Evolutionary conservation across 2,329 filamentous ascomycete species (phyloP).

Genomic region (Pyricularia grisea): DNA sequence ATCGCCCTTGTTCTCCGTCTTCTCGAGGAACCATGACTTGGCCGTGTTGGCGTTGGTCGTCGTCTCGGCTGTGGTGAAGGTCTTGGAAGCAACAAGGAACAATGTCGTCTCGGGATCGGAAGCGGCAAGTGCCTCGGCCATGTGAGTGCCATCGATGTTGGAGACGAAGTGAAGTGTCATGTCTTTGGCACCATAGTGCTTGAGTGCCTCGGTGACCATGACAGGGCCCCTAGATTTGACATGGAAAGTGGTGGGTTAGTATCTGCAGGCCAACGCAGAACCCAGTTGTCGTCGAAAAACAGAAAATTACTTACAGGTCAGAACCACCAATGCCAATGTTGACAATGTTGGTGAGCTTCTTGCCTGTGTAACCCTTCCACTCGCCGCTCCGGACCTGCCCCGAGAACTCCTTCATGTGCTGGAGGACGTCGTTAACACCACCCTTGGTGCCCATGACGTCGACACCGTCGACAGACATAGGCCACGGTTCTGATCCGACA

Average conservation of each 20-base stretch:
- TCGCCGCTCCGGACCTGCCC: slow-evolving; percentile 88
- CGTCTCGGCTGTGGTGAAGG: slow-evolving; percentile 97
- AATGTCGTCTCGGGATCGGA: slow-evolving; percentile 97
- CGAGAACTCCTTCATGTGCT: slow-evolving; percentile 98
- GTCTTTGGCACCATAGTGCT: slow-evolving; percentile 80
- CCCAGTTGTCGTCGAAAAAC: neutral
- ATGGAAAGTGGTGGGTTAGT: neutral
- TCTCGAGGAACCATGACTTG: slow-evolving; percentile 92
- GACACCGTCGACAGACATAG: slow-evolving; percentile 76
- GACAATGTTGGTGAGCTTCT: slow-evolving; percentile 93
- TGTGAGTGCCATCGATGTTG: slow-evolving; percentile 98
- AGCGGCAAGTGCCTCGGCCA: slow-evolving; percentile 80
- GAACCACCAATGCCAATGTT: slow-evolving; percentile 98
- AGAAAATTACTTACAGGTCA: slow-evolving; percentile 65
- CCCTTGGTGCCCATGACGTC: slow-evolving; percentile 87
- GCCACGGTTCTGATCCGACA: slow-evolving; percentile 58
- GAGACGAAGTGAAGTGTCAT: slow-evolving; percentile 96
- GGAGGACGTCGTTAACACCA: slow-evolving; percentile 80
- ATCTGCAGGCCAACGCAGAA: neutral
- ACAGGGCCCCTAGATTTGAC: slow-evolving; percentile 69
- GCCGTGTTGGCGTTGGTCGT: slow-evolving; percentile 95
- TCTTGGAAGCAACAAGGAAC: slow-evolving; percentile 98
- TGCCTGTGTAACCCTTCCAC: slow-evolving; percentile 96
- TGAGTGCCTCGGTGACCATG: slow-evolving; percentile 97
- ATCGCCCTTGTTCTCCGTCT: slow-evolving; percentile 64